Base-by-base conservation (phyloP, 2,329 filamentous ascomycete species). In the Alternaria solani region DNA sequence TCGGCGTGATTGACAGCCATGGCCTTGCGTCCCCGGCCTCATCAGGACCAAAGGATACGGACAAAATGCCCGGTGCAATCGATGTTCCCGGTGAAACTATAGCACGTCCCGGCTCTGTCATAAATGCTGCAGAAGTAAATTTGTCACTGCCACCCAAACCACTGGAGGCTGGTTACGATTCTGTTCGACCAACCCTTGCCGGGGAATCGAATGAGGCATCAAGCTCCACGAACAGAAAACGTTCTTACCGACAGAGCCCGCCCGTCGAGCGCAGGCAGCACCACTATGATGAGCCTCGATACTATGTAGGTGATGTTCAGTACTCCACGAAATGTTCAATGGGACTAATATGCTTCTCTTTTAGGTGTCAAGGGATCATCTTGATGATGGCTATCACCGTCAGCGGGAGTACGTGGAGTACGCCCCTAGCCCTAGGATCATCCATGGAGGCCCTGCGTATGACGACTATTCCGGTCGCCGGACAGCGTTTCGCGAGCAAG, bases 131-230 rank as follows among this genome's bases (percentile, higher is more conserved):
- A 41, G 68, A 70, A 65, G 66, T 64, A 23, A 78, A 73, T 18
- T 75, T 75, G 36, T 67, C 76, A 36, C 75, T 77, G 32, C 76
- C 78, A 9, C 55, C 62, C 5, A 76, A 69, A 55, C 61, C 65
- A n/a, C 74, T 68, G 2, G 80, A 83, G 55, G 80, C 84, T 67
- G 83, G 84, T 63, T 85, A 85, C 70, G 81, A 83, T 68, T 80
- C 81, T 32, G 79, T 79, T 56, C 76, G 76, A 28, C 82, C 82
- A 18, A 70, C 72, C 6, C 64, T 73, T n/a, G 42, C 63, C 9
- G 28, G 55, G 5, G 68, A 71, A 47, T 28, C 61, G 18, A 69
- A 64, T 41, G 67, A 68, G 34, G 32, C 57, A 23, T 38, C 66
- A 18, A 63, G 59, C 30, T 44, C 66, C n/a, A 51, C 57, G 18